Evolutionary conservation across 805 yeast species (phyloP), one percentile per base, ranked within the genome.

Genomic region (Vanderwaltozyma tropicalis): DNA sequence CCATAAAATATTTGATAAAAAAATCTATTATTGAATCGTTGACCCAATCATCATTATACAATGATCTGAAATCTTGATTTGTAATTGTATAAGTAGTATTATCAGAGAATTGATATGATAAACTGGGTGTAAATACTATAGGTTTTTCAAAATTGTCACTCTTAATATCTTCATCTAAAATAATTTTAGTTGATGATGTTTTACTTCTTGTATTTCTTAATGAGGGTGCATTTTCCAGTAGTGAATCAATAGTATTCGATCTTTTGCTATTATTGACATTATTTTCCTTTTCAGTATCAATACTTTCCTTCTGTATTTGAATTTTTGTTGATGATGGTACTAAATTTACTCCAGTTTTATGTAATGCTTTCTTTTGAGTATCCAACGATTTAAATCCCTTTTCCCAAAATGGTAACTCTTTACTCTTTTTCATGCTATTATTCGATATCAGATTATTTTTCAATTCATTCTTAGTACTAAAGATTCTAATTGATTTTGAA

Each of bases 11-110:
- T 40, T 74, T 75, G 21, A 85, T 66, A 50, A 84, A 87, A 54
- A 89, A 89, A 57, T 86, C 95, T 39, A 92, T 79, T 35, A 92
- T 65, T 0, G 81, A 73, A 52, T 92, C 98, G 61, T 92, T 89
- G 34, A 92, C 74, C 88, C 95, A 89, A 44, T 82, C 84, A 33
- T 78, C 78, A 41, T 80, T 79, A 51, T 78, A 77, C 9, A 89
- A 67, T 32, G 96, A 81, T 43, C 74, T 74, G 56, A 82, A 85
- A 53, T 92, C 98, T 28, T 73, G 68, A 41, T 74, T 71, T 1
- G 77, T 68, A 8, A 89, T 71, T 4, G 71, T 69, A 45, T 82
- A 70, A 1, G 62, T 57, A 29, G 74, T 68, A 5, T 70, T 71
- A 47, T 77, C 80, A 19, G 61, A 54, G 48, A 86, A 78, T 14